Percentiles rank a stretch among this genome's conserved stretches.
Conservation (phyloP, 352 stramenopile genomes). For the Albugo laibachii region DNA sequence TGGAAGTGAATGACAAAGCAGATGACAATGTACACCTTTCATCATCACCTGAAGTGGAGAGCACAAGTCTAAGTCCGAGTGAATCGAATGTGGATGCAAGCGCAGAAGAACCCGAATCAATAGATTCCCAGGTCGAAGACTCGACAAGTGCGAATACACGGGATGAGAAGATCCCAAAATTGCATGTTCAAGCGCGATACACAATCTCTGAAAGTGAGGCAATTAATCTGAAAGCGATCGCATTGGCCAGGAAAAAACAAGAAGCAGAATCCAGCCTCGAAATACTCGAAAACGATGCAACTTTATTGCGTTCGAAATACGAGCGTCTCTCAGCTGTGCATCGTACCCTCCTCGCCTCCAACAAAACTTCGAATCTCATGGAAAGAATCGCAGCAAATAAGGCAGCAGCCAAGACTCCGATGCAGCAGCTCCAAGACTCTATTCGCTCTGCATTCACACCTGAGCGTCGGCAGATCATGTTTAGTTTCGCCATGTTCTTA, state of each 20-base stretch:
- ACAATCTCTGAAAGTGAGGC: conserved; percentile 55
- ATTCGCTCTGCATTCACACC: conserved; percentile 35
- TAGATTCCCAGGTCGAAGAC: conserved; percentile 7
- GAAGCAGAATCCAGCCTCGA: conserved; percentile 41
- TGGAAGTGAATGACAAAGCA: conserved; percentile 10
- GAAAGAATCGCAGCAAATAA: conserved; percentile 15
- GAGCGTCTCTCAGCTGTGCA: conserved; percentile 62
- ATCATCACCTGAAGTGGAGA: conserved; percentile 4
- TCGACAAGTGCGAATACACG: conserved; percentile 1
- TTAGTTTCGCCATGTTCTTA: conserved; percentile 57
- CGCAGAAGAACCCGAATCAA: conserved; percentile 2
- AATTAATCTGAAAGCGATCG: conserved; percentile 45
- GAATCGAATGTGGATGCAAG: background rate
- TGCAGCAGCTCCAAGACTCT: conserved; percentile 40
- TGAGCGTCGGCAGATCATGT: conserved; percentile 49
- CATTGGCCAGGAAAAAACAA: conserved; percentile 63
- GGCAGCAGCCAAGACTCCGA: conserved; percentile 29
- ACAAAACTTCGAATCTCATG: conserved; percentile 14
- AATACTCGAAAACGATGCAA: conserved; percentile 48
- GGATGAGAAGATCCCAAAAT: conserved; percentile 12
- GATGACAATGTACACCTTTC: conserved; percentile 1
- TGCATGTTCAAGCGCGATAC: conserved; percentile 55
- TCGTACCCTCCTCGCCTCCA: conserved; percentile 12
- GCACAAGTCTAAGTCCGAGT: background rate
- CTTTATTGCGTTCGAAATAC: conserved; percentile 58